phyloP scores from a whole-genome alignment of 2,329 filamentous ascomycete species.

The Alternaria brassicicola region DNA sequence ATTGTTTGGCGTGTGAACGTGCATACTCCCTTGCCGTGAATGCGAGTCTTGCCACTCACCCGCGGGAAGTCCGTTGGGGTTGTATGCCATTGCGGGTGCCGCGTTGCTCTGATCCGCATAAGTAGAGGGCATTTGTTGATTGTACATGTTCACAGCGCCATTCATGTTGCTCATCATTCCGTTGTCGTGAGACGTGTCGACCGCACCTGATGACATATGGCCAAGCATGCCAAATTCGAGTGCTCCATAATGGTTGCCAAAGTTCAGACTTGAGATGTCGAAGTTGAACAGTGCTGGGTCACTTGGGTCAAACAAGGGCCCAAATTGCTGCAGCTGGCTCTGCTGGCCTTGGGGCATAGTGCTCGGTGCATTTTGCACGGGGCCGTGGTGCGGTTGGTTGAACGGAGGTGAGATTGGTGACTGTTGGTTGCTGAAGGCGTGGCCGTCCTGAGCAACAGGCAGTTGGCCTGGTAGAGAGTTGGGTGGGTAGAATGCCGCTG shows the following conservation, averaged over 20 bases:
- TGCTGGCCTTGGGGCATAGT: conserved; percentile 49
- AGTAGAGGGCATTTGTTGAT: conserved; percentile 47
- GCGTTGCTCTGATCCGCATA: conserved; percentile 32
- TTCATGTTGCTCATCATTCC: conserved; percentile 43
- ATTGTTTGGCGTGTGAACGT: conserved; percentile 52
- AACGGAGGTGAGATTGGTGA: conserved; percentile 81
- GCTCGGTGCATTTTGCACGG: conserved; percentile 57
- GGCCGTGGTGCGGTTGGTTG: conserved; percentile 56
- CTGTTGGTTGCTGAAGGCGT: conserved; percentile 67
- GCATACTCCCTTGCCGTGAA: conserved; percentile 53
- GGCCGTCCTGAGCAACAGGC: conserved; percentile 53
- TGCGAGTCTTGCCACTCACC: conserved; percentile 48
- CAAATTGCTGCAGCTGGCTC: conserved; percentile 54
- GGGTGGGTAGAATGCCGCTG: conserved; percentile 50
- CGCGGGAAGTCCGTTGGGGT: conserved; percentile 32
- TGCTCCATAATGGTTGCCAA: conserved; percentile 94
- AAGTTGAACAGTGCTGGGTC: conserved; percentile 96
- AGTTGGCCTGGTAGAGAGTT: conserved; percentile 49
- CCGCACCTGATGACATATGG: conserved; percentile 91
- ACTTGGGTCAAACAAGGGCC: conserved; percentile 80
- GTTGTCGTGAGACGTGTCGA: conserved; percentile 74
- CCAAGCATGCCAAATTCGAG: conserved; percentile 95
- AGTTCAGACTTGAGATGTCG: conserved; percentile 90
- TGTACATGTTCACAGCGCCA: conserved; percentile 45
- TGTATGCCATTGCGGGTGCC: conserved; percentile 42